Base-by-base conservation (phyloP, 176 grass and related monocot species). In the Aechmea fasciata region DNA sequence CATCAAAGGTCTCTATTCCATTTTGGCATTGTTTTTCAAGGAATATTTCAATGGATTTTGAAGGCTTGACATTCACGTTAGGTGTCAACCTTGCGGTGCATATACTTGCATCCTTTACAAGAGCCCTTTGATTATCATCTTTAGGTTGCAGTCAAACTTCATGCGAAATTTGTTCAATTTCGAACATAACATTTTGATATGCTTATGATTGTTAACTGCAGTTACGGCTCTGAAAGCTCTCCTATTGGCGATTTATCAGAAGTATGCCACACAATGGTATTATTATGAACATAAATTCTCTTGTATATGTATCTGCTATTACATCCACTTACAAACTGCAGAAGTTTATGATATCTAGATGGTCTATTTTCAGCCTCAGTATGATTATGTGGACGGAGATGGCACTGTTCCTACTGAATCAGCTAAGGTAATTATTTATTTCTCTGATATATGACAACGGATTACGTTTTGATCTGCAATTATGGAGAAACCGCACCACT, bases 301-400 rank as follows among this genome's bases (percentile, higher is more conserved):
- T 69, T 65, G 49, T 9, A 68, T 63, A 64, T 3, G 48, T 68
- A n/a, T 51, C 49, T 78, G 7, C 1, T 77, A 28, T 63, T 49
- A 64, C 63, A 20, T 51, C 11, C 11, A 57, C 53, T 64, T 48
- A 2, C 54, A 79, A 71, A 66, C 83, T 68, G 18, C 2, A 2
- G 19, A 24, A 71, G 54, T 18, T 57, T 75, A 51, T 85, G 77
- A 66, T 28, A 67, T 9, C 23, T 72, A 23, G 25, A 47, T 14
- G 47, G 72, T 41, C 57, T 62, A 49, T 89, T 88, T 73, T 85
- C 84, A 97, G 93, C 85, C 88, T 14, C 10, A 70, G 57, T 97
- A 97, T 69, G 79, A 81, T 15, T 90, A 92, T 52, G 93, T 97
- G 57, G 89, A 91, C 85, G 93, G 93, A 83, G 93, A 97, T 66